Conservation (phyloP, 1,284 basidiomycete genomes). For the Melampsora americana region DNA sequence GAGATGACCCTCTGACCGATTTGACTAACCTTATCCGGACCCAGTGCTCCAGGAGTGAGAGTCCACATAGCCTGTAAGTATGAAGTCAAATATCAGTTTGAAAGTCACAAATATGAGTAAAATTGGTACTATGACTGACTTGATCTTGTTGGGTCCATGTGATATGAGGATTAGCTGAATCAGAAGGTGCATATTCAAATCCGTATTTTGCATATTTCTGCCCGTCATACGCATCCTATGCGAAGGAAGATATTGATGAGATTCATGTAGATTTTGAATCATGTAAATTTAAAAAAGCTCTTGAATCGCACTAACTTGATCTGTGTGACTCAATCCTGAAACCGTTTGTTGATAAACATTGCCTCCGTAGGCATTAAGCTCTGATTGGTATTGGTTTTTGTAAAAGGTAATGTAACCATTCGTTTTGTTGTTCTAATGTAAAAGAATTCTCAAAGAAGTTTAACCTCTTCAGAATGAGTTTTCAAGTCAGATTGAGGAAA, state of each 20-base stretch:
- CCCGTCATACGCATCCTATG: constrained; percentile 54
- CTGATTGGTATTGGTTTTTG: constrained; percentile 43
- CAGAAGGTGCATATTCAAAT: no score
- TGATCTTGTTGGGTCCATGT: constrained; percentile 42
- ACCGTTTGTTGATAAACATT: constrained; percentile 52
- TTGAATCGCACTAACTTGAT: constrained; percentile 42
- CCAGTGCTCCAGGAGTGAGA: constrained; percentile 67
- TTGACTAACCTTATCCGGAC: constrained; percentile 64
- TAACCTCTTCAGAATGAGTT: constrained; percentile 52
- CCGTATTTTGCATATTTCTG: no score
- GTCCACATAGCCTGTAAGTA: constrained; percentile 78
- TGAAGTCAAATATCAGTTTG: constrained; percentile 65
- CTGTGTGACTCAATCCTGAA: constrained; percentile 50
- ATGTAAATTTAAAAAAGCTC: background rate
- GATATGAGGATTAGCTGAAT: constrained; percentile 26
- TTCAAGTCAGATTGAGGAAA: background rate
- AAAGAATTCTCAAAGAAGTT: background rate
- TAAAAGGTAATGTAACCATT: constrained; percentile 42
- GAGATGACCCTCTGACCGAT: constrained; percentile 72
- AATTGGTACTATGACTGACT: constrained; percentile 49
- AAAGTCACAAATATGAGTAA: constrained; percentile 61
- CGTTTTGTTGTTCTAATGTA: constrained; percentile 28
- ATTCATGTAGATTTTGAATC: background rate
- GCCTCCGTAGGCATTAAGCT: constrained; percentile 50
- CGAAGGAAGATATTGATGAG: constrained; percentile 46